A percentile compares a stretch with the other conserved stretches of the same genome.
Conservation (phyloP, 129 eudicot genomes). For the Helichrysum umbraculigerum region DNA sequence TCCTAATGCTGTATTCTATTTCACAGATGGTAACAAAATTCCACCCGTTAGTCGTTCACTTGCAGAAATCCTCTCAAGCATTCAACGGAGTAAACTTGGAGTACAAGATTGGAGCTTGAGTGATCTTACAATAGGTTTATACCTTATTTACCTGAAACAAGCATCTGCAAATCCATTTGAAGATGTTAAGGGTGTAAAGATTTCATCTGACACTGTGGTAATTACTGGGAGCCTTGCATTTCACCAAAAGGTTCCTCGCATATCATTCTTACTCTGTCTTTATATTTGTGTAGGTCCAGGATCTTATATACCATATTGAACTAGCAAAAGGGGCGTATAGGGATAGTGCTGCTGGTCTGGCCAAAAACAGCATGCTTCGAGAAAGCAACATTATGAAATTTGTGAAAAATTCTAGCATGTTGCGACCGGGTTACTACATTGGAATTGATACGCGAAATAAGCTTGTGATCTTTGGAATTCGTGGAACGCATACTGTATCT, state of each 20-base stretch:
- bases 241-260: background rate
- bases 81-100: slow-evolving; percentile 86
- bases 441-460: slow-evolving; percentile 77
- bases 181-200: slow-evolving; percentile 76
- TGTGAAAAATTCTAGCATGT: slow-evolving; percentile 64
- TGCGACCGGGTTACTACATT: slow-evolving; percentile 90
- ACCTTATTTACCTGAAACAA: slow-evolving; percentile 87
- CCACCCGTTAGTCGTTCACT: slow-evolving; percentile 70
- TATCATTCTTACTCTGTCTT: background rate
- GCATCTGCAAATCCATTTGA: slow-evolving; percentile 68
- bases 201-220: slow-evolving; percentile 77
- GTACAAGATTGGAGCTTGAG: slow-evolving; percentile 91
- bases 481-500: slow-evolving; percentile 90
- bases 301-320: slow-evolving; percentile 84
- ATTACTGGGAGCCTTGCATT: slow-evolving; percentile 25
- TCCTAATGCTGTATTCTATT: slow-evolving; percentile 16
- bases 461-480: slow-evolving; percentile 87
- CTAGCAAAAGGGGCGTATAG: slow-evolving; percentile 84
- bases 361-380: slow-evolving; percentile 84
- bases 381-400: slow-evolving; percentile 84
- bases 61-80: slow-evolving; percentile 76
- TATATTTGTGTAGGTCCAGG: slow-evolving; percentile 56
- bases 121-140: slow-evolving; percentile 93
- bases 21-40: slow-evolving; percentile 53
- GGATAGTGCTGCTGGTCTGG: slow-evolving; percentile 62